Percentiles rank a stretch among this genome's conserved stretches.
phyloP scores from a whole-genome alignment of 805 yeast species.

The Spathaspora arborariae region DNA sequence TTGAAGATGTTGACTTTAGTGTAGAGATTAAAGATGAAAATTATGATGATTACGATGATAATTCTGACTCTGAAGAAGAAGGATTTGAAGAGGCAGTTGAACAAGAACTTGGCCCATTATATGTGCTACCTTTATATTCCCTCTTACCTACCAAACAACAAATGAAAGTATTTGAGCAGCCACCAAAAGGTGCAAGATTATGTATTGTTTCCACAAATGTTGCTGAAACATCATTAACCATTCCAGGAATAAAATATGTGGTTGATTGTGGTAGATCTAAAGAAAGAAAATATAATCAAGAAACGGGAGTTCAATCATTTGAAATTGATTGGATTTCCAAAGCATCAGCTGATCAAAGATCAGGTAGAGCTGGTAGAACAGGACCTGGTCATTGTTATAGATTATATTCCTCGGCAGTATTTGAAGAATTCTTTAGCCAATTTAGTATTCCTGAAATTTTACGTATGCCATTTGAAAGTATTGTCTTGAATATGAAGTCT shows the following conservation, averaged over 20 bases:
- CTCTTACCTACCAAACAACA: slow-evolving; percentile 92
- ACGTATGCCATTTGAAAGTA: slow-evolving; percentile 94
- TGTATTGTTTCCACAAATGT: slow-evolving; percentile 96
- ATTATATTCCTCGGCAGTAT: slow-evolving; percentile 88
- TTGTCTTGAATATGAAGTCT: slow-evolving; percentile 92
- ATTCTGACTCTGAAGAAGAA: slow-evolving; percentile 59
- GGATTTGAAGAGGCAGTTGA: slow-evolving; percentile 70
- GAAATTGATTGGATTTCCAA: slow-evolving; percentile 90
- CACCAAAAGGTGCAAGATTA: slow-evolving; percentile 81
- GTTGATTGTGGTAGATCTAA: slow-evolving; percentile 94
- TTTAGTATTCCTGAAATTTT: slow-evolving; percentile 87
- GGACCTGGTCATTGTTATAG: slow-evolving; percentile 98
- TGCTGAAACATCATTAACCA: slow-evolving; percentile 96
- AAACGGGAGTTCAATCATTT: slow-evolving; percentile 88
- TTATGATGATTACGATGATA: slow-evolving; percentile 47
- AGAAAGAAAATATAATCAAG: slow-evolving; percentile 77
- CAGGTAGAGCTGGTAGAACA: slow-evolving; percentile 98
- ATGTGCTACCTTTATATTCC: slow-evolving; percentile 90
- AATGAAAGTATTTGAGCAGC: slow-evolving; percentile 82
- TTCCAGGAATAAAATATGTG: slow-evolving; percentile 92
- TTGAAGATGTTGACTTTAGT: slow-evolving; percentile 82
- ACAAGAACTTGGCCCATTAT: slow-evolving; percentile 71
- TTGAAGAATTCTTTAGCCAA: slow-evolving; percentile 76
- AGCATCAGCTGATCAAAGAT: slow-evolving; percentile 92
- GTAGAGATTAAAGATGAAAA: slow-evolving; percentile 42